Evolutionary conservation across 129 eudicot genomes (phyloP), one percentile per base, ranked within the genome.

Genomic region (Solidago caesia): DNA sequence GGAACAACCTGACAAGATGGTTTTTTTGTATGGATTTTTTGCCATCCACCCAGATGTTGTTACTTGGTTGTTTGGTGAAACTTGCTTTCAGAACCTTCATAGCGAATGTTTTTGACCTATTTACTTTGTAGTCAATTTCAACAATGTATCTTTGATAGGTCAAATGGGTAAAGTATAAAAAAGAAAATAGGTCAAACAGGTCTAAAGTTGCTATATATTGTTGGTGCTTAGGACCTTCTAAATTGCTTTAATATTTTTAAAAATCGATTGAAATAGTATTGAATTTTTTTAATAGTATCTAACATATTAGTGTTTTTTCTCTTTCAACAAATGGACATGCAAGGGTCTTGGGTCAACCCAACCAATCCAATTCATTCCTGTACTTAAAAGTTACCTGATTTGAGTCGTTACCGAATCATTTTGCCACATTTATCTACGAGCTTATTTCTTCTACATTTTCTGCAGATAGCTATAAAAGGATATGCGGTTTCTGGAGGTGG

Each of bases 401-500:
- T 56, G 29, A 56, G 27, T n/a, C 21, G 25, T n/a, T 56, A 15
- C 27, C 61, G 16, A 52, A 52, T 16, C 63, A 58, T 58, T 58
- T 14, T 58, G 7, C 33, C 41, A 58, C 63, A 9, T 58, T 8
- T 62, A 13, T 41, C 41, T 53, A 52, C 16, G 66, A 41, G 43
- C 33, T 29, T 59, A 15, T 44, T 59, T 72, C 8, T 25, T 15
- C 47, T 14, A 60, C 70, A 46, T 67, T 62, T 43, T 82, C 56
- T 73, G 69, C 91, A 94, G 98, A 69, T 87, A 78, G 84, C 78
- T 61, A 80, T 94, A 70, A 94, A 90, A 84, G 97, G 98, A 56
- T 94, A 94, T 84, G 98, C 98, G 55, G 91, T 80, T 58, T 94
- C 98, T 72, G 97, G 98, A 64, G 98, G 98, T 67, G 97, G 97